Evolutionary conservation across 2,329 filamentous ascomycete species (phyloP).

Genomic region (Grosmannia huntii): DNA sequence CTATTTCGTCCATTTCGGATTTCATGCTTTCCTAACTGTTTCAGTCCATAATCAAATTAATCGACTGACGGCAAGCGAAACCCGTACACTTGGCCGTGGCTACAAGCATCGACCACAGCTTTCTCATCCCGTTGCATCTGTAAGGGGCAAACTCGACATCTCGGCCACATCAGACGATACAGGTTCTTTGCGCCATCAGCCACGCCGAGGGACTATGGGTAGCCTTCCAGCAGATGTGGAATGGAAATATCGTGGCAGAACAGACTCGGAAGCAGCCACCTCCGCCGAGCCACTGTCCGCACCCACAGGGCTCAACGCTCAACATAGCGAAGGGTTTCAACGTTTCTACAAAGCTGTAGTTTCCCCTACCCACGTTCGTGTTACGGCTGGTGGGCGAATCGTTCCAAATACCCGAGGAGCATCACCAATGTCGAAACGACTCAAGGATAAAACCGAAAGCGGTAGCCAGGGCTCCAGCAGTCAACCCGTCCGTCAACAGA

Average conservation of each 20-base stretch:
- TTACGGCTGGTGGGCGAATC: conserved; percentile 54
- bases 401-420: conserved; percentile 49
- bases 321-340: conserved; percentile 53
- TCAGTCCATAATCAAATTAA: neutral
- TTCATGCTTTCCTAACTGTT: neutral
- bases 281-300: conserved; percentile 39
- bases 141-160: conserved; percentile 17
- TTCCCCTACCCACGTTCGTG: conserved; percentile 53
- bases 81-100: conserved; percentile 6
- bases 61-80: neutral
- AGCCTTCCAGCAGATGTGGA: conserved; percentile 13
- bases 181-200: conserved; percentile 14
- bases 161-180: conserved; percentile 24
- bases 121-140: neutral
- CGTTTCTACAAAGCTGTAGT: conserved; percentile 56
- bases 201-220: neutral
- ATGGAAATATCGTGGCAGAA: conserved; percentile 27
- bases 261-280: conserved; percentile 30
- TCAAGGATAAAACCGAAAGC: conserved; percentile 24
- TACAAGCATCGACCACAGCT: conserved; percentile 7
- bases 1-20: no score
- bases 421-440: conserved; percentile 38
- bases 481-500: conserved; percentile 6
- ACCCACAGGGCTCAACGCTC: conserved; percentile 37
- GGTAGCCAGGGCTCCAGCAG: conserved; percentile 12